Evolutionary conservation across 192 early-diverging fungal species (phyloP), one percentile per base, ranked within the genome.

Genomic region (Rhizoclosmatium sp.): DNA sequence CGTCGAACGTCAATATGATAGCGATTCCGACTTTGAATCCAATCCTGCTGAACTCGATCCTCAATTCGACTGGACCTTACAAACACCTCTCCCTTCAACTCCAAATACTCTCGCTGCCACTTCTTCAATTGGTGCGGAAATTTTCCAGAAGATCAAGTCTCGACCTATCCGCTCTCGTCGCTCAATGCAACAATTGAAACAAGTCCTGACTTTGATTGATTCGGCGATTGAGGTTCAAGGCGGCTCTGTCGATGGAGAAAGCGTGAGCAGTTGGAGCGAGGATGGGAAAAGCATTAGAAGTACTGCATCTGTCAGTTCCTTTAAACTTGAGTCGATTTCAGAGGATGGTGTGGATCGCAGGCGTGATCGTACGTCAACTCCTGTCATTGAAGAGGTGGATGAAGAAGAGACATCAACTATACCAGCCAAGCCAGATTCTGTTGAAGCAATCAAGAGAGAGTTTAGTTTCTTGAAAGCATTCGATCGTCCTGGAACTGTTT

Each of bases 161-260:
- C 16, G 42, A 31, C 69, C 69, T 56, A 31, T 68, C 5, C 66
- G 66, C 5, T 54, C 48, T 9, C 39, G 47, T 3, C 47, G 51
- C 9, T 71, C 69, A 12, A 71, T 71, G 39, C 69, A 71, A 39
- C 47, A 71, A 42, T 47, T 71, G 39, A 41, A 47, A 9, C 21
- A 58, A n/a, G 69, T 71, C 14, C 16, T 71, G 47, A 71, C 14
- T 4, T 16, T 71, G 69, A 71, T 71, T 71, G 69, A 71, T 40
- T 10, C 42, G 10, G 69, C 51, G 16, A 71, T 71, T 71, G 69
- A 71, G 47, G 69, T 54, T 14, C 19, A n/a, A 39, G 67, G 67
- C 4, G 67, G 67, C 9, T 54, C 51, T 12, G 16, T 54, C 51
- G 51, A 54, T 54, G 51, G 51, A 54, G 51, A 54, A 12, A 4